Conservation (phyloP, 139 green algal species). For the Haematococcus lacustris region DNA sequence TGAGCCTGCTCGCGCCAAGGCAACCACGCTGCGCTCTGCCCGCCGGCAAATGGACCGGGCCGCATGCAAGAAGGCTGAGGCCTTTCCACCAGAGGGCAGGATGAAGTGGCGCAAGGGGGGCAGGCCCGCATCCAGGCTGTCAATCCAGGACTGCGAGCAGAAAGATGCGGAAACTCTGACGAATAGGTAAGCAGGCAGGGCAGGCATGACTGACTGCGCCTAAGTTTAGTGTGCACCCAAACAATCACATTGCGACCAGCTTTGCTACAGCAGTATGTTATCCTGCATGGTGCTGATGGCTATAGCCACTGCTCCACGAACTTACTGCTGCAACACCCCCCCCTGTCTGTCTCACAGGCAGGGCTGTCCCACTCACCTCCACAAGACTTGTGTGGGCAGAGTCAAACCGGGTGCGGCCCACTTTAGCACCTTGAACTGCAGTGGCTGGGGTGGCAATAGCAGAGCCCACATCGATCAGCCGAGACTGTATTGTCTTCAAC, state of each 20-base stretch:
- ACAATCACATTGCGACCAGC: too few relatives aligned
- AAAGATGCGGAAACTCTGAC: not conserved
- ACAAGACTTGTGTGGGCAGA: conserved; percentile 28
- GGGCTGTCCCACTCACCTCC: conserved; percentile 54
- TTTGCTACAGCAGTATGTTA: too few relatives aligned
- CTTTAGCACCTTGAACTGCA: conserved; percentile 47
- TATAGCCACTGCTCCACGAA: too few relatives aligned
- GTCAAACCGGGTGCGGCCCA: conserved; percentile 61
- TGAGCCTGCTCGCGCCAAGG: conserved; percentile 28
- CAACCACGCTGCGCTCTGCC: conserved; percentile 77
- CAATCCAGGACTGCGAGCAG: conserved; percentile 68
- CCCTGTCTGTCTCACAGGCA: too few relatives aligned
- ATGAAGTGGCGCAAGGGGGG: conserved; percentile 88
- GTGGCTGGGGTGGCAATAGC: conserved; percentile 79
- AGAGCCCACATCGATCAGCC: conserved; percentile 87
- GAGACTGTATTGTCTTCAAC: conserved; percentile 75
- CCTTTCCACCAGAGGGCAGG: conserved; percentile 74
- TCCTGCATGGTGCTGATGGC: too few relatives aligned
- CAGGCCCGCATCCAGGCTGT: conserved; percentile 69
- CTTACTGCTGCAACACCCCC: too few relatives aligned
- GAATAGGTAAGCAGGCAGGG: not conserved
- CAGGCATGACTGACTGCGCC: too few relatives aligned
- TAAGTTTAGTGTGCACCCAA: too few relatives aligned
- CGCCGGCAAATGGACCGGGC: conserved; percentile 60
- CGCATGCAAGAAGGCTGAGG: conserved; percentile 10